Conservation (phyloP, 2,329 filamentous ascomycete species). For the Arthrobotrys conoides region DNA sequence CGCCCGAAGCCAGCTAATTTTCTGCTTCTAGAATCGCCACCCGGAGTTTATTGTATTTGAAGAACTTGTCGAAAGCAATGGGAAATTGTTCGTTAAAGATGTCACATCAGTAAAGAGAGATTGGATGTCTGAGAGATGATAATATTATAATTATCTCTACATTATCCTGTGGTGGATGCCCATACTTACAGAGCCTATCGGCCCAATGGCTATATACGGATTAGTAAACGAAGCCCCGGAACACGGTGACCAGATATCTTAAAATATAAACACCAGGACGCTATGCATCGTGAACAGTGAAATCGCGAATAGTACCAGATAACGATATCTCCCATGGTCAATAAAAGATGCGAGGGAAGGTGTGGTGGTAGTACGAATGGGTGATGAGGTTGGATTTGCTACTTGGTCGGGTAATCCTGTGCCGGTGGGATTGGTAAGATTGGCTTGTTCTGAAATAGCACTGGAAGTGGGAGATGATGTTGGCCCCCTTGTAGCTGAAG, state of each 20-base stretch:
- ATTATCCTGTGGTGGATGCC: neutral
- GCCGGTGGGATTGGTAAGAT: slow-evolving; percentile 4
- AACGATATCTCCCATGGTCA: neutral
- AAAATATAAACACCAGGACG: slow-evolving; percentile 16
- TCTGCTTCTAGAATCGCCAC: slow-evolving; percentile 94
- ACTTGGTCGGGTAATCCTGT: slow-evolving; percentile 25
- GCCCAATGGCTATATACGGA: neutral
- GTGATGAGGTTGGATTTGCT: slow-evolving; percentile 36
- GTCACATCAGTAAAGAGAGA: slow-evolving; percentile 89
- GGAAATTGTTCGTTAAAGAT: slow-evolving; percentile 90
- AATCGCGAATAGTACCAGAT: slow-evolving; percentile 3
- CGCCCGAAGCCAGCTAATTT: slow-evolving; percentile 66
- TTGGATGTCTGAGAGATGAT: slow-evolving; percentile 73
- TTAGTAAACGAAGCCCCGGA: neutral
- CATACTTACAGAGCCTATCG: neutral
- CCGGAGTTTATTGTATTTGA: slow-evolving; percentile 97
- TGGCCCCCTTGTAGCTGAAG: slow-evolving; percentile 9
- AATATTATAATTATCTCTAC: neutral
- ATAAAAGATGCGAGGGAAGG: slow-evolving; percentile 19
- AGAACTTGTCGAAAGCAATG: slow-evolving; percentile 87
- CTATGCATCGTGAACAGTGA: slow-evolving; percentile 27
- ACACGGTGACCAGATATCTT: neutral
- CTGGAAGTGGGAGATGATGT: slow-evolving; percentile 24
- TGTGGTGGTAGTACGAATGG: slow-evolving; percentile 19
- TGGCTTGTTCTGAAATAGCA: slow-evolving; percentile 18